These are phyloP conservation scores for Sugiyamaella paludigena DNA, from an alignment of 1,139 yeast genomes.

Conservation along the genomic window DNA sequence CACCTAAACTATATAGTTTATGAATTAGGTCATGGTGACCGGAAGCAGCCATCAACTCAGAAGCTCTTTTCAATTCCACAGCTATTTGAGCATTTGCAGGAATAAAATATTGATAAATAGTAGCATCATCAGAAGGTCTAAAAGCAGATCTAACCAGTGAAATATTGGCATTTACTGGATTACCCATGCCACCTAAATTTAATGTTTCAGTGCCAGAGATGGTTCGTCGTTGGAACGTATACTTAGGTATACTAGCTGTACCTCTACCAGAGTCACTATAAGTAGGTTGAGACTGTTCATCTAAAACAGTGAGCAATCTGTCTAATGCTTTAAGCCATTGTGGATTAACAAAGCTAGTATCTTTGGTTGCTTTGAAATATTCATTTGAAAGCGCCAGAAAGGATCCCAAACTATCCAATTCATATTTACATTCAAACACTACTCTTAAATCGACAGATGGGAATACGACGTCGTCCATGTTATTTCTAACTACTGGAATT, in stretches of 20 bases:
- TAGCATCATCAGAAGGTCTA: conserved; percentile 88
- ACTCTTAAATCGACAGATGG: conserved; percentile 69
- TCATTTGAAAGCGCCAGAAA: conserved; percentile 73
- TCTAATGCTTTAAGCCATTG: conserved; percentile 63
- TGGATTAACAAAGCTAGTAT: conserved; percentile 49
- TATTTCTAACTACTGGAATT: conserved; percentile 43
- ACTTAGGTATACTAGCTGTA: conserved; percentile 34
- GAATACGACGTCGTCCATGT: conserved; percentile 62
- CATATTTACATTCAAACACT: conserved; percentile 89
- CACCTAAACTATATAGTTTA: conserved; percentile 42
- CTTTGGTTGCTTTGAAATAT: conserved; percentile 55
- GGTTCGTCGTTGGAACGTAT: conserved; percentile 71
- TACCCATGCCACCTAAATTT: conserved; percentile 74
- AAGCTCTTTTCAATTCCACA: conserved; percentile 53
- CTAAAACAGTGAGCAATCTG: conserved; percentile 51
- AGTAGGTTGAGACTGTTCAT: conserved; percentile 63
- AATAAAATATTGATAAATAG: conserved; percentile 72
- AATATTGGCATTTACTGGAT: conserved; percentile 71
- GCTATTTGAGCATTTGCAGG: conserved; percentile 84
- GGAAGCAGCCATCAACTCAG: conserved; percentile 27
- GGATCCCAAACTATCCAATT: conserved; percentile 80
- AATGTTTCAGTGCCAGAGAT: conserved; percentile 78
- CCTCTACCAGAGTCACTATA: conserved; percentile 57
- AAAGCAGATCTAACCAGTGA: conserved; percentile 83
- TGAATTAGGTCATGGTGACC: conserved; percentile 30